Evolutionary conservation across 805 yeast genomes (phyloP).

Genomic region (Lachancea lanzarotensis): DNA sequence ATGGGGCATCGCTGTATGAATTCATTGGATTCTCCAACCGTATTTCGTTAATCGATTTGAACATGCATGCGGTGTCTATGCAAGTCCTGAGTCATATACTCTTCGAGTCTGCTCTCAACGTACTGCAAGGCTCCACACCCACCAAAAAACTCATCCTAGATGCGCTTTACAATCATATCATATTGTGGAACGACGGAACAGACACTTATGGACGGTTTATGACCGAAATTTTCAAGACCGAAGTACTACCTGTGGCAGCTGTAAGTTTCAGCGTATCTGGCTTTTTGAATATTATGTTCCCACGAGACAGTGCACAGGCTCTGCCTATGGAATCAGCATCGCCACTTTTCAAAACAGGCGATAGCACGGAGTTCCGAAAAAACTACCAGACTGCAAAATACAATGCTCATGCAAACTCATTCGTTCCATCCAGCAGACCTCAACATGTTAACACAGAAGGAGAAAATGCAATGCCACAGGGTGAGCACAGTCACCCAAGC

Average conservation of each 20-base stretch:
- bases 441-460: neutral
- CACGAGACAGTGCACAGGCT: neutral
- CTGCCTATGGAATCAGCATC: neutral
- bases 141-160: constrained; percentile 24
- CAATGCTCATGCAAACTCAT: constrained; percentile 10
- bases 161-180: constrained; percentile 21
- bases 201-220: constrained; percentile 21
- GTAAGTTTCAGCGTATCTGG: constrained; percentile 7
- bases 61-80: constrained; percentile 30
- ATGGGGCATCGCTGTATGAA: constrained; percentile 32
- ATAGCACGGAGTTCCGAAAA: neutral
- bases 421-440: constrained; percentile 8
- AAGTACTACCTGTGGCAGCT: constrained; percentile 17
- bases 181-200: constrained; percentile 34
- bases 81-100: constrained; percentile 28
- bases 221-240: constrained; percentile 13
- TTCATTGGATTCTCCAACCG: constrained; percentile 32
- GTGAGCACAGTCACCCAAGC: neutral
- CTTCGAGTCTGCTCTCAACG: constrained; percentile 14
- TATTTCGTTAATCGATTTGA: constrained; percentile 32
- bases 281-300: neutral
- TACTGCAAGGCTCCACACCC: constrained; percentile 10
- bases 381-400: neutral
- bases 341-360: neutral
- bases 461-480: neutral